phyloP scores from a whole-genome alignment of 2,329 filamentous ascomycete species.

The Epichloe festucae region DNA sequence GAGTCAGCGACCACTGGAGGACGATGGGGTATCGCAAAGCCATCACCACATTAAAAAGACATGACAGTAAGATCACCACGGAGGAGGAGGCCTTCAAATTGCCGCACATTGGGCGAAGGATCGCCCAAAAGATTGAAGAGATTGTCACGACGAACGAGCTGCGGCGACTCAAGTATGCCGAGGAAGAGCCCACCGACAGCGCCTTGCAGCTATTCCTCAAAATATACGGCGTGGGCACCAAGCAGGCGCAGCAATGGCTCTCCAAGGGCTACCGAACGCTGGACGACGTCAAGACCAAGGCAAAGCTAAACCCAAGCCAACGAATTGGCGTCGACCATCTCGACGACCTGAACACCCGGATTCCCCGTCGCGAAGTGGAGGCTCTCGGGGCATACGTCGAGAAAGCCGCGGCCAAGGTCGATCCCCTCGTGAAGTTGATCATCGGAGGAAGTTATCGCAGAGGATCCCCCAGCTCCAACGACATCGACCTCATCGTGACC shows the following conservation, averaged over 20 bases:
- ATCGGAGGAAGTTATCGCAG: constrained; percentile 78
- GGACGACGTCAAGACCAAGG: constrained; percentile 51
- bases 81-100: constrained; percentile 56
- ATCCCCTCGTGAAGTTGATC: constrained; percentile 53
- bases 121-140: constrained; percentile 82
- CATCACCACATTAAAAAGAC: constrained; percentile 58
- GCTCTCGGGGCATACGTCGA: constrained; percentile 54
- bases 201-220: constrained; percentile 57
- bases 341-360: constrained; percentile 63
- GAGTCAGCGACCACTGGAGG: constrained; percentile 67
- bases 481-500: constrained; percentile 78
- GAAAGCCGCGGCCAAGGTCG: constrained; percentile 42
- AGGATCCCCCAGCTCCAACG: constrained; percentile 59
- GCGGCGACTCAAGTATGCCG: constrained; percentile 57
- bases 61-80: constrained; percentile 50
- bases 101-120: constrained; percentile 53
- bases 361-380: constrained; percentile 64
- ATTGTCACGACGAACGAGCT: constrained; percentile 65
- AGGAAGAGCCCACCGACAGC: constrained; percentile 51
- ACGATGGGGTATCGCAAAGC: constrained; percentile 63
- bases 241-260: constrained; percentile 64
- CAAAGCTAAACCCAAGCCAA: constrained; percentile 55
- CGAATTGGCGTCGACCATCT: constrained; percentile 67
- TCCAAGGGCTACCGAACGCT: constrained; percentile 59
- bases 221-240: constrained; percentile 65